Evolutionary conservation across 805 yeast genomes (phyloP), one percentile per base, ranked within the genome.

Genomic region (Wickerhamiella parazyma): DNA sequence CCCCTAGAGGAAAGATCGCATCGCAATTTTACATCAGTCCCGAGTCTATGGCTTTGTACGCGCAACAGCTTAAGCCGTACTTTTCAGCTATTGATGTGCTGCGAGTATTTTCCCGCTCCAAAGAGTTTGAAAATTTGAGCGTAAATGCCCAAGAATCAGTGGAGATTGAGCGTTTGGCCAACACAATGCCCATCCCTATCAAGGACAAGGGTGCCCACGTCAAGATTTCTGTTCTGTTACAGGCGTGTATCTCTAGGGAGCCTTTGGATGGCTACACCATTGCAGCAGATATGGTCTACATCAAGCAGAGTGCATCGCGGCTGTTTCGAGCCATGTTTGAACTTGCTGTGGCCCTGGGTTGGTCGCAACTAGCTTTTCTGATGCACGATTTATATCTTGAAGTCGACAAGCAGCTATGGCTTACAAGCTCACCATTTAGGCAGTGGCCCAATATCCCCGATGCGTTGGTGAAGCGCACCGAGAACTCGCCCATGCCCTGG

Each of bases 241-340:
- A 91, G 56, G 73, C 95, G 0, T 85, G 82, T 54, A 82, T 91
- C n/a, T 81, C 95, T 1, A 63, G 78, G 29, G 64, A 87, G 19
- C 64, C 68, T 8, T 65, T 91, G 14, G 91, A 81, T 0, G 97
- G 97, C 0, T 83, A 84, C 64, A 95, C 96, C 0, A 62, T 93
- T 48, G 76, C 80, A 71, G 76, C 95, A 0, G 99, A 91, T 64
- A 85, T 87, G 95, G 70, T 84, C 3, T 91, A 83, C 57, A 75
- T 91, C 33, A 81, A 91, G 0, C 97, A 91, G 60, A 84, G 93
- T 33, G 96, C 95, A 1, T 89, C 93, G 3, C 71, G 99, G 56
- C 61, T 91, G 31, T 66, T 87, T 45, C 65, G 96, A 45, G 96
- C 97, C 0, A 71, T 93, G 49, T 76, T 72, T 57, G 95, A 89